These are phyloP conservation scores for Aspergillus sp. DNA, from an alignment of 2,329 filamentous ascomycete genomes.

Conservation along the genomic window DNA sequence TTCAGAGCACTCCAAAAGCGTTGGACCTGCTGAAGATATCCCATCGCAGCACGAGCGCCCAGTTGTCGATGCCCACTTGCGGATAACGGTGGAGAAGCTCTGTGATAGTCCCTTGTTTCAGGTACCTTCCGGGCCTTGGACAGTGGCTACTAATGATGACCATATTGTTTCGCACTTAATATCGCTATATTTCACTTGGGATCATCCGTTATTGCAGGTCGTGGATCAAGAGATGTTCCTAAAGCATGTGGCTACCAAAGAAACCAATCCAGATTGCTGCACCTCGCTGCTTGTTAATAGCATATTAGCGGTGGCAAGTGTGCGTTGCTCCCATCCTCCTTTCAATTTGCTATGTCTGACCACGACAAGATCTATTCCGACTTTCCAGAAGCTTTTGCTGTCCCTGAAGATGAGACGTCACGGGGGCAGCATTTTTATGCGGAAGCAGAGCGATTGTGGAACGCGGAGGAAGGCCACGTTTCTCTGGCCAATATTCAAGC, in stretches of 20 bases:
- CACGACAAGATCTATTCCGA: slow-evolving; percentile 39
- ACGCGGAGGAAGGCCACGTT: slow-evolving; percentile 35
- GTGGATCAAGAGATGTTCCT: slow-evolving; percentile 76
- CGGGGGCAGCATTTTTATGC: slow-evolving; percentile 37
- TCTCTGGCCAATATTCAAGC: slow-evolving; percentile 41
- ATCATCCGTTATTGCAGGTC: slow-evolving; percentile 81
- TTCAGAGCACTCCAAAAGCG: slow-evolving; percentile 16
- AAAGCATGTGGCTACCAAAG: slow-evolving; percentile 48
- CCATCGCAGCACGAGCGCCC: slow-evolving; percentile 8
- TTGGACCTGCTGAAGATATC: slow-evolving; percentile 12
- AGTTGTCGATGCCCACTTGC: slow-evolving; percentile 24
- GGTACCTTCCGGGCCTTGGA: slow-evolving; percentile 61
- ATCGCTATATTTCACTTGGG: slow-evolving; percentile 93
- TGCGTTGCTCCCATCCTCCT: slow-evolving; percentile 24
- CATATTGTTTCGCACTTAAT: slow-evolving; percentile 78
- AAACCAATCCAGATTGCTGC: slow-evolving; percentile 68
- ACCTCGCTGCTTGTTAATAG: slow-evolving; percentile 84
- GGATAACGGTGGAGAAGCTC: slow-evolving; percentile 34
- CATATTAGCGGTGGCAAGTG: slow-evolving; percentile 65
- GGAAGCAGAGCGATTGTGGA: slow-evolving; percentile 41
- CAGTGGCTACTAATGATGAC: slow-evolving; percentile 73
- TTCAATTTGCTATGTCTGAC: slow-evolving; percentile 2
- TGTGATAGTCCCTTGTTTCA: slow-evolving; percentile 39
- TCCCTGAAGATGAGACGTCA: slow-evolving; percentile 30
- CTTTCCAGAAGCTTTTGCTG: slow-evolving; percentile 33